Percentiles rank a stretch among this genome's conserved stretches.
phyloP scores from a whole-genome alignment of 2,329 filamentous ascomycete genomes.

The Penicillium sp. region DNA sequence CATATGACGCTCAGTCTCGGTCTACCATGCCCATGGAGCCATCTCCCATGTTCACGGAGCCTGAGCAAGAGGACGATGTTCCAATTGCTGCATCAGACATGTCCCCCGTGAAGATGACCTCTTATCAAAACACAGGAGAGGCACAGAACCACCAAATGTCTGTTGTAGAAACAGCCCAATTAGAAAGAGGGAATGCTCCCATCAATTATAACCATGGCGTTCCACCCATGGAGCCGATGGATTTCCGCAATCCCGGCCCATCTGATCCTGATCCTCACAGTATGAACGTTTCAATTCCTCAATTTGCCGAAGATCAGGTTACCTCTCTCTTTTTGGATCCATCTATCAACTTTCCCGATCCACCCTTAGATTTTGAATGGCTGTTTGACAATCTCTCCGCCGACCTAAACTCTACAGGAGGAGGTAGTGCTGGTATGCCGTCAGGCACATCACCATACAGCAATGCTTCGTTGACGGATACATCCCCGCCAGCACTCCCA shows the following conservation, averaged over 20 bases:
- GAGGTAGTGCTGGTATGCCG: conserved; percentile 8
- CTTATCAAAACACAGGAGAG: not conserved
- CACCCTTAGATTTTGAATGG: conserved; percentile 22
- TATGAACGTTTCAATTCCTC: conserved; percentile 8
- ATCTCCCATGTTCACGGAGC: conserved; percentile 13
- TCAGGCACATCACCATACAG: conserved; percentile 12
- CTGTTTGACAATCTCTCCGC: conserved; percentile 21
- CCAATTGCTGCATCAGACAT: conserved; percentile 1
- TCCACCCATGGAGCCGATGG: not conserved
- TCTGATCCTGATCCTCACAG: not conserved
- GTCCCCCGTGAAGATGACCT: conserved; percentile 3
- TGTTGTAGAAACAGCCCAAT: not conserved
- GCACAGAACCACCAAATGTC: not conserved
- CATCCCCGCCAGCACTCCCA: conserved; percentile 15
- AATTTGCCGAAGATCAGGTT: conserved; percentile 13
- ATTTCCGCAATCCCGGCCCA: conserved; percentile 1
- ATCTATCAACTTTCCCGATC: conserved; percentile 18
- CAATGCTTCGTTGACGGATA: conserved; percentile 12
- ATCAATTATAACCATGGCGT: not conserved
- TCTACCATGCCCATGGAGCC: not conserved
- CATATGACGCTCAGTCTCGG: not conserved
- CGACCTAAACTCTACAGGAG: conserved; percentile 15
- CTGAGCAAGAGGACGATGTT: conserved; percentile 10
- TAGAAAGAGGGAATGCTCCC: not conserved
- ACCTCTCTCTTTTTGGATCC: conserved; percentile 21